Conservation (phyloP, 2,329 filamentous ascomycete species). For the Tolypocladium ovalisporum region DNA sequence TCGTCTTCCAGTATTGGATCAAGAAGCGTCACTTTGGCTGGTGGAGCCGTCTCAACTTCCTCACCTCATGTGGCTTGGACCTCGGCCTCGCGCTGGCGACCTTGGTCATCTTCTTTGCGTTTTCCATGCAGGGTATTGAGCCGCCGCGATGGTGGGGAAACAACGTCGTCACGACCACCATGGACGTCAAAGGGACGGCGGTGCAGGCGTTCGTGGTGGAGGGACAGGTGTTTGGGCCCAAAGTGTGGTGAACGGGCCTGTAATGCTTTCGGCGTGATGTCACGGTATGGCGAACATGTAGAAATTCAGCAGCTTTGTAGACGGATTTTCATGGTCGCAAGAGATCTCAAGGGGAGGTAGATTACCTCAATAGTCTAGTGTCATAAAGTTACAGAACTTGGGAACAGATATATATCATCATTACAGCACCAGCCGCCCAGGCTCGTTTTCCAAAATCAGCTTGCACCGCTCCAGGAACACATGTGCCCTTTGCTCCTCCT, state of each 20-base stretch:
- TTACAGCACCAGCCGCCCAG: conserved; percentile 60
- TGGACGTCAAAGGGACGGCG: conserved; percentile 50
- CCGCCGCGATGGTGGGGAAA: conserved; percentile 65
- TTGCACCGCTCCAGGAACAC: conserved; percentile 83
- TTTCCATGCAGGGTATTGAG: conserved; percentile 50
- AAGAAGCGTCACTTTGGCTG: conserved; percentile 53
- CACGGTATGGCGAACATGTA: not conserved
- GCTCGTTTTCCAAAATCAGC: conserved; percentile 68
- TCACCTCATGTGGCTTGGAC: conserved; percentile 60
- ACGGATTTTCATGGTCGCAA: not conserved
- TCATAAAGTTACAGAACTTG: conserved; percentile 17
- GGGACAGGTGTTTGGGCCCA: conserved; percentile 53
- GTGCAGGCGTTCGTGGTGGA: conserved; percentile 39
- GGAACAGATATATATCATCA: conserved; percentile 6
- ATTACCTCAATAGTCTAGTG: conserved; percentile 3
- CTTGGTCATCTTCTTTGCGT: conserved; percentile 58
- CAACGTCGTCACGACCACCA: conserved; percentile 42
- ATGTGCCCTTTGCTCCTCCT: conserved; percentile 71
- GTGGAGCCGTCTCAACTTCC: conserved; percentile 66
- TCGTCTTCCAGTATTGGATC: conserved; percentile 58
- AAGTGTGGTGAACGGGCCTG: conserved; percentile 29
- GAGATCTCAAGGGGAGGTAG: not conserved
- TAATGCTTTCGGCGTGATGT: not conserved
- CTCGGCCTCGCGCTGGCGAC: conserved; percentile 57
- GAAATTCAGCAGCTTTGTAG: not conserved